Percentiles rank a stretch among this genome's conserved stretches.
Evolutionary conservation across 352 stramenopile species (phyloP).

Genomic region (Globisporangium paddicum): DNA sequence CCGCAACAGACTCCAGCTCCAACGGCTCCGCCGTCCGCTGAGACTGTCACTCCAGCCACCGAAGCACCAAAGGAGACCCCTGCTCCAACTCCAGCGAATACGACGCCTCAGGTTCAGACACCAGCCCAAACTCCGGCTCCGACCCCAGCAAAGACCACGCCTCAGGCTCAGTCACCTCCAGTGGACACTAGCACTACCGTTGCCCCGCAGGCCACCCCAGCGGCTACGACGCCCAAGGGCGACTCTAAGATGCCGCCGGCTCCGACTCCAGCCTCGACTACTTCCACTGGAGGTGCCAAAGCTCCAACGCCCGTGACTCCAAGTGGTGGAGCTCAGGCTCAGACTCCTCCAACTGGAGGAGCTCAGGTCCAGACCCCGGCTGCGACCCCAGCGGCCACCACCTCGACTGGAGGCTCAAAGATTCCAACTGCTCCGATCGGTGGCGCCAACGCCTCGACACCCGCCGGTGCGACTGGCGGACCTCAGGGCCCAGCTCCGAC

Average conservation of each 20-base stretch:
- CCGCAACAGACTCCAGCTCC: neutral
- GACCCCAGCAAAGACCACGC: neutral
- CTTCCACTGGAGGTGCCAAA: neutral
- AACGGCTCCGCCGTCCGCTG: neutral
- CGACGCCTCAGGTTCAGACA: neutral
- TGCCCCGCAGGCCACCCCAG: constrained; percentile 1
- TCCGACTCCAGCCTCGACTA: constrained; percentile 1
- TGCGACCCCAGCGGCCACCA: neutral
- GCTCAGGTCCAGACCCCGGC: neutral
- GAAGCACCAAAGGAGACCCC: neutral
- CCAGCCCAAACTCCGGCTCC: neutral
- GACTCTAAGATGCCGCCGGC: neutral
- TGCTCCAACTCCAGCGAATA: neutral
- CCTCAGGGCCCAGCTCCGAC: neutral
- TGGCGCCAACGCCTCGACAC: neutral
- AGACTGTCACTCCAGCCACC: neutral
- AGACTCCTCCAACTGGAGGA: neutral
- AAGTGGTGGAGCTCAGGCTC: neutral
- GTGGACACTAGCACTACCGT: neutral
- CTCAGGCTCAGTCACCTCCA: neutral
- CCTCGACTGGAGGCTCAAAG: neutral
- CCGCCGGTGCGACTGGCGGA: neutral
- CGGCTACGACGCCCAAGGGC: neutral
- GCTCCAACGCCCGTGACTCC: neutral
- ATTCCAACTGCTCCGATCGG: neutral